phyloP scores from a whole-genome alignment of 257 asterid genomes.

The Solanum boliviense region DNA sequence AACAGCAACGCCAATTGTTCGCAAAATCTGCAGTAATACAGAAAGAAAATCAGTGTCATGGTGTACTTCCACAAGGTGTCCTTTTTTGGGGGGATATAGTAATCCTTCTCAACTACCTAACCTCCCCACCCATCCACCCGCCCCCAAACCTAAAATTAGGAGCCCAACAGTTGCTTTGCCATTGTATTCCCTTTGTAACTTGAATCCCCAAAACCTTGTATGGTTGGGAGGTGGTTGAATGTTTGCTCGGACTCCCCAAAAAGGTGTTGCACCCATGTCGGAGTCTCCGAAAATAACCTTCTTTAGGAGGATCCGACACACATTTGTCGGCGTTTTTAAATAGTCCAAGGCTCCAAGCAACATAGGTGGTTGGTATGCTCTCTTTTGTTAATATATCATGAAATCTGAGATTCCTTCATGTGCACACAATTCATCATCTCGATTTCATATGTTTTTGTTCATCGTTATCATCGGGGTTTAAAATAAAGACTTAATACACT shows the following conservation, averaged over 20 bases:
- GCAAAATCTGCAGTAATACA: neutral
- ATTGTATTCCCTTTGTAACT: neutral
- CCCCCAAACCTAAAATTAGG: neutral
- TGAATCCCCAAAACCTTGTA: neutral
- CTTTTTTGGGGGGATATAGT: neutral
- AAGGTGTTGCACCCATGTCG: neutral
- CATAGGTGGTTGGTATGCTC: neutral
- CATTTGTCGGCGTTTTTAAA: neutral
- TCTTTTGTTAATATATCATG: neutral
- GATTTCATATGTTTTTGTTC: neutral
- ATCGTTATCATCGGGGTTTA: neutral
- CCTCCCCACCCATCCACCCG: neutral
- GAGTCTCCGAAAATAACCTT: neutral
- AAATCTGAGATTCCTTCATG: neutral
- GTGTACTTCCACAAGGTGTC: neutral
- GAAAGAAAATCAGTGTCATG: neutral
- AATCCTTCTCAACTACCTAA: neutral
- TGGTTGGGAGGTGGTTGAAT: neutral
- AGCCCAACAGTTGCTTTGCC: neutral
- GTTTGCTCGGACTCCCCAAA: neutral
- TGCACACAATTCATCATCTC: neutral
- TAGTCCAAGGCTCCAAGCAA: neutral
- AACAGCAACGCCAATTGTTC: neutral
- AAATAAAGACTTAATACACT: neutral
- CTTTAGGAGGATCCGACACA: neutral